Conservation (phyloP, 768 basidiomycete genomes). For the Kwoniella heveanensis region DNA sequence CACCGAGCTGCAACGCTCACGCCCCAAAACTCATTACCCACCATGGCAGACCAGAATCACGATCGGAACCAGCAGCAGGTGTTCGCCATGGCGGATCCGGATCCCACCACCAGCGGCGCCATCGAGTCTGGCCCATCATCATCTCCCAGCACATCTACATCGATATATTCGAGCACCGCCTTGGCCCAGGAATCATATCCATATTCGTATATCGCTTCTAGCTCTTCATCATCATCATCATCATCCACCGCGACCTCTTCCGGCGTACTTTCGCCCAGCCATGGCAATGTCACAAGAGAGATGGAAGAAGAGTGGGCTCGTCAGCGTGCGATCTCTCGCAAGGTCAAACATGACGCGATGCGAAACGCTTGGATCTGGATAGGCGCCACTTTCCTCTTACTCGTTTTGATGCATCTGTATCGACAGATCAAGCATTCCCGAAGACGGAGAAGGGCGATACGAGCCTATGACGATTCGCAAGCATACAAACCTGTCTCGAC, state of each 20-base stretch:
- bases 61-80: neutral
- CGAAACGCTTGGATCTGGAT: slow-evolving; percentile 14
- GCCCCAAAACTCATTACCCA: neutral
- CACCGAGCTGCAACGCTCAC: no score
- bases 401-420: slow-evolving; percentile 10
- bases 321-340: neutral
- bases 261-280: no score
- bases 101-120: neutral
- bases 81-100: neutral
- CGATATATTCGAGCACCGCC: neutral
- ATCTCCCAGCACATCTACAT: no score
- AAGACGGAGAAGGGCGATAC: slow-evolving; percentile 7
- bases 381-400: slow-evolving; percentile 1
- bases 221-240: no score
- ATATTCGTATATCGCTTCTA: no score
- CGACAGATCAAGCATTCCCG: slow-evolving; percentile 9
- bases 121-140: no score
- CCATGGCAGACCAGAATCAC: neutral
- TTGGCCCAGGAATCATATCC: no score
- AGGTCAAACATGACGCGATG: neutral
- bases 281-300: no score
- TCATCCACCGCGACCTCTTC: no score
- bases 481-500: slow-evolving; percentile 10
- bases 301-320: neutral
- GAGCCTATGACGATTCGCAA: neutral